These are phyloP conservation scores for Vigna hirtella DNA, from an alignment of 306 rosid genomes.

Conservation along the genomic window DNA sequence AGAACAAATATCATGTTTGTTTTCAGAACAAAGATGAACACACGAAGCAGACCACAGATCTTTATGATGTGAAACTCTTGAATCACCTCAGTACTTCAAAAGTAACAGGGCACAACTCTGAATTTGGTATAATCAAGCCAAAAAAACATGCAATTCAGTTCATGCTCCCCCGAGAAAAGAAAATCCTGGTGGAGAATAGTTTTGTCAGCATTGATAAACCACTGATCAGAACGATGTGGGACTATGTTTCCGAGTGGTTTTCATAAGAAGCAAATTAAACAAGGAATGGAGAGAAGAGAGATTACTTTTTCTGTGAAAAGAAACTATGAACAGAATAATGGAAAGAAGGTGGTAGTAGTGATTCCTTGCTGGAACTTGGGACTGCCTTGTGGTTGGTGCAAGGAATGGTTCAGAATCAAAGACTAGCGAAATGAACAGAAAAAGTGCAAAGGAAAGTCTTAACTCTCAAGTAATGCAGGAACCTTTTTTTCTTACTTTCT, in stretches of 20 bases:
- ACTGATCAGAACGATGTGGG: neutral
- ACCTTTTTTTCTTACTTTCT: too few species aligned
- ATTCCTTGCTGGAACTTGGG: conserved; percentile 24
- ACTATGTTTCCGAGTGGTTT: neutral
- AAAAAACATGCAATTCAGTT: conserved; percentile 4
- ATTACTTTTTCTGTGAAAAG: conserved; percentile 34
- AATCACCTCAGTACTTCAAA: conserved; percentile 21
- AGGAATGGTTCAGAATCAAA: neutral
- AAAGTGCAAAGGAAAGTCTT: too few species aligned
- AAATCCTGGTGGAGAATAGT: neutral
- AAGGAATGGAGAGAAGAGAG: conserved; percentile 19
- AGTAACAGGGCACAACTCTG: conserved; percentile 13
- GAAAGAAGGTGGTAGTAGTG: conserved; percentile 29
- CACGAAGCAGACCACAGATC: neutral
- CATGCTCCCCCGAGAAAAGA: neutral
- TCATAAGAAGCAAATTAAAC: neutral
- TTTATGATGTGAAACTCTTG: neutral
- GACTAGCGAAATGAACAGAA: neutral
- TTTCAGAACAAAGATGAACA: neutral
- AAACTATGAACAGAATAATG: conserved; percentile 9
- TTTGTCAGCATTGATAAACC: neutral
- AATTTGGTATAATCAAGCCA: conserved; percentile 13
- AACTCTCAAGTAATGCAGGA: too few species aligned
- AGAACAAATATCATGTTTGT: neutral
- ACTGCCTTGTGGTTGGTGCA: conserved; percentile 42